phyloP scores from a whole-genome alignment of 768 basidiomycete species.

The Termitomyces sp. region DNA sequence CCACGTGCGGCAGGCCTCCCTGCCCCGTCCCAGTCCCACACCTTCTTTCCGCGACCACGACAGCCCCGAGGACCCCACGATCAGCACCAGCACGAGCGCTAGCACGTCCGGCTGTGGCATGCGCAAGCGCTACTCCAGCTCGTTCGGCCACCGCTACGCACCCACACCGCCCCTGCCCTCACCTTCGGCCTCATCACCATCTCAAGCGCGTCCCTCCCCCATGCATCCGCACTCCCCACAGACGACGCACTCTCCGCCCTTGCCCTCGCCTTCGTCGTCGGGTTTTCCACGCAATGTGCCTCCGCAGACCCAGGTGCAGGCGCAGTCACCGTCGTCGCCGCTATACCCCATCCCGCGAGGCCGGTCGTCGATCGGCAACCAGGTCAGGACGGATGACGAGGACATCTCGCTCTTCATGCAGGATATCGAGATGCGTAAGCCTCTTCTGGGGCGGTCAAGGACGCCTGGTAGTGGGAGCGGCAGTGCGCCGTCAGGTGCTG shows the following conservation, averaged over 20 bases:
- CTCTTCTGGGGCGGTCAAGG: conserved; percentile 42
- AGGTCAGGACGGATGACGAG: conserved; percentile 59
- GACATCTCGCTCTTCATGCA: conserved; percentile 76
- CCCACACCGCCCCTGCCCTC: conserved; percentile 20
- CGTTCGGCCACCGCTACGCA: conserved; percentile 68
- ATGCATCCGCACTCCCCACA: conserved; percentile 1
- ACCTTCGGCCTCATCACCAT: conserved; percentile 11
- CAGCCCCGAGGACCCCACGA: conserved; percentile 6
- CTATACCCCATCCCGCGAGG: neutral
- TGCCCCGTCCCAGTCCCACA: neutral
- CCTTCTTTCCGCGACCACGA: conserved; percentile 7
- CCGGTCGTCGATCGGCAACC: neutral
- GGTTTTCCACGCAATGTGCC: neutral
- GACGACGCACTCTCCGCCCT: neutral
- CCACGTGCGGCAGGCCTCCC: neutral
- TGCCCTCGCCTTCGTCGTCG: neutral
- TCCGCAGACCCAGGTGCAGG: neutral
- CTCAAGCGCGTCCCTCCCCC: neutral
- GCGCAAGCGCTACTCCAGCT: conserved; percentile 71
- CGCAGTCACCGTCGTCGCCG: neutral
- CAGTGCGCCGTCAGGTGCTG: neutral
- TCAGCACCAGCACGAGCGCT: conserved; percentile 1
- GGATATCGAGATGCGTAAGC: conserved; percentile 68
- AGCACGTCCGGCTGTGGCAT: neutral
- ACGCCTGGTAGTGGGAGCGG: neutral